These are phyloP conservation scores for Bryoglossum gracile DNA, from an alignment of 495 filamentous ascomycete species.

Conservation along the genomic window DNA sequence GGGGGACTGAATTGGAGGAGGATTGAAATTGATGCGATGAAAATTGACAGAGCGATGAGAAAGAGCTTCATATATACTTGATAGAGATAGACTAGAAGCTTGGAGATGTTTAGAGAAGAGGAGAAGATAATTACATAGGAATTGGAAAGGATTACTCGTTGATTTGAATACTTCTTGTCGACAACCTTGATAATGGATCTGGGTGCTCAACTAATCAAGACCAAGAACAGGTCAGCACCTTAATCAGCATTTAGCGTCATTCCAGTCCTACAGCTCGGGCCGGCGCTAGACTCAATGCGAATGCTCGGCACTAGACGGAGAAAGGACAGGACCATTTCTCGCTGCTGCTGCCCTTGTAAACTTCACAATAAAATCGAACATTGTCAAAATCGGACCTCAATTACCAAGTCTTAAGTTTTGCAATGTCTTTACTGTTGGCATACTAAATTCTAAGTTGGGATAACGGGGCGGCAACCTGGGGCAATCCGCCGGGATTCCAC, in stretches of 20 bases:
- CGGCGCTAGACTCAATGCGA: neutral
- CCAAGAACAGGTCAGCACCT: neutral
- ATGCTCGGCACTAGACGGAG: too few species aligned
- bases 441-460: too few species aligned
- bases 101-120: constrained; percentile 22
- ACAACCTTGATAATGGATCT: neutral
- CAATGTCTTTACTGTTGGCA: too few species aligned
- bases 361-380: too few species aligned
- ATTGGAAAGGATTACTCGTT: constrained; percentile 19
- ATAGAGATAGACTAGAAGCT: constrained; percentile 8
- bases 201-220: neutral
- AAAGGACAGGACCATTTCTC: too few species aligned
- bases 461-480: too few species aligned
- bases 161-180: neutral
- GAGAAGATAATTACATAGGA: constrained; percentile 14
- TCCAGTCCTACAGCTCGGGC: neutral
- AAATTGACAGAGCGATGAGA: constrained; percentile 20
- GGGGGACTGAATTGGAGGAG: constrained; percentile 25
- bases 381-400: too few species aligned
- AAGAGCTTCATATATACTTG: constrained; percentile 28
- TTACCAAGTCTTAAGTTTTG: too few species aligned
- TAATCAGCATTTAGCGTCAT: constrained; percentile 1
- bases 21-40: constrained; percentile 24
- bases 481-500: too few species aligned
- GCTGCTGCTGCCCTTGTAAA: too few species aligned